A percentile compares a stretch with the other conserved stretches of the same genome.
Evolutionary conservation across 208 protist genomes (phyloP).

Genomic region (Acanthamoeba rhysodes): DNA sequence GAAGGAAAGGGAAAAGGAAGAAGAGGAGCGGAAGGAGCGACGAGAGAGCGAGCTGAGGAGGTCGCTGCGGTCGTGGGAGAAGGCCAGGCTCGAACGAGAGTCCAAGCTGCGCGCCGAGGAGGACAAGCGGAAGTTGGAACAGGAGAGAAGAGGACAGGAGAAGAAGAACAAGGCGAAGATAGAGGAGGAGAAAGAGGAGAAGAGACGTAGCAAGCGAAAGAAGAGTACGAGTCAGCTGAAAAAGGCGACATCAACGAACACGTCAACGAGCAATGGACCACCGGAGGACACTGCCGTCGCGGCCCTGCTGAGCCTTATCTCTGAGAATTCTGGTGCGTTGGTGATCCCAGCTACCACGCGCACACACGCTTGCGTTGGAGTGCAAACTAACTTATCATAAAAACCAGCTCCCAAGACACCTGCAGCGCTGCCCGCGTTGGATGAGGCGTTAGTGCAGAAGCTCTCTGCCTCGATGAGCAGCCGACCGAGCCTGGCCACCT

Average conservation of each 20-base stretch:
- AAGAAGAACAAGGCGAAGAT: neutral
- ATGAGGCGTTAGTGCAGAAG: neutral
- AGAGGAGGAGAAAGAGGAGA: neutral
- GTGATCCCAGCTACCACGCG: neutral
- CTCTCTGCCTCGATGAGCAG: neutral
- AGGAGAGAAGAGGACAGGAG: neutral
- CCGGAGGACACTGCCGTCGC: slow-evolving; percentile 17
- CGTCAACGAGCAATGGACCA: neutral
- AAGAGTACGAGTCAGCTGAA: neutral
- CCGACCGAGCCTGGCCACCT: neutral
- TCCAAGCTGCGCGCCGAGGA: neutral
- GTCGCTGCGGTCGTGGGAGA: slow-evolving; percentile 18
- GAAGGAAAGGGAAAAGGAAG: slow-evolving; percentile 11
- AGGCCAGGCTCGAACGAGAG: neutral
- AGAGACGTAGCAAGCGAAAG: neutral
- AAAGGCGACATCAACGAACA: neutral
- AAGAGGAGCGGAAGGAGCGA: neutral
- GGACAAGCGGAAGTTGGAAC: neutral
- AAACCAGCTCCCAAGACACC: neutral
- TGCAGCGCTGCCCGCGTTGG: neutral
- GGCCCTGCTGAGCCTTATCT: slow-evolving; percentile 37
- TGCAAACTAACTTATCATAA: too few relatives aligned
- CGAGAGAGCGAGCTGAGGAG: slow-evolving; percentile 10
- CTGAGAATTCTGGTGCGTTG: neutral
- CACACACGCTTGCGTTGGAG: neutral